Evolutionary conservation across 306 rosid species (phyloP).

Genomic region (Sicyos edulis): DNA sequence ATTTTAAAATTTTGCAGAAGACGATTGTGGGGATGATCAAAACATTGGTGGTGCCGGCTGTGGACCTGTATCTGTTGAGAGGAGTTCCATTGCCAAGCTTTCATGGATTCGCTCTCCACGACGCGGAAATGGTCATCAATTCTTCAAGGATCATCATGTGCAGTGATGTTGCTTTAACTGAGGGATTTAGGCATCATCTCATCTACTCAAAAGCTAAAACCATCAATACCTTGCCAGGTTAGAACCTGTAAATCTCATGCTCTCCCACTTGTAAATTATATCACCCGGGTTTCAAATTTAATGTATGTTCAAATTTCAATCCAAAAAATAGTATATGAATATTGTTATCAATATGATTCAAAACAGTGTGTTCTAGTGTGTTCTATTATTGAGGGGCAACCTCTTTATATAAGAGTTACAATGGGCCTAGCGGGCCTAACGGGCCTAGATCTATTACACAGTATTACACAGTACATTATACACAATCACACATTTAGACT

Average conservation of each 20-base stretch:
- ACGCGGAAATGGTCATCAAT: constrained; percentile 40
- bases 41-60: constrained; percentile 42
- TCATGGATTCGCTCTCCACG: constrained; percentile 42
- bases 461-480: too few species aligned
- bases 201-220: background rate
- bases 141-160: constrained; percentile 50
- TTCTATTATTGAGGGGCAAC: too few species aligned
- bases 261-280: background rate
- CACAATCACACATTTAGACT: too few species aligned
- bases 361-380: too few species aligned
- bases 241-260: background rate
- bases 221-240: background rate
- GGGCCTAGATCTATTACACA: too few species aligned
- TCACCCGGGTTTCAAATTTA: too few species aligned
- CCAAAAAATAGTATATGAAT: too few species aligned
- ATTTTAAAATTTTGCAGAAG: constrained; percentile 43
- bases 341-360: too few species aligned
- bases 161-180: constrained; percentile 35
- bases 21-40: constrained; percentile 39
- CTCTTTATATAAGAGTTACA: too few species aligned
- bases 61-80: constrained; percentile 39
- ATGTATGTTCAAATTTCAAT: too few species aligned
- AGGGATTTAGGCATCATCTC: background rate
- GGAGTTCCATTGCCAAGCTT: constrained; percentile 60
- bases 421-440: too few species aligned